Conservation (phyloP, 768 basidiomycete species). For the Macrocybe gigantea region DNA sequence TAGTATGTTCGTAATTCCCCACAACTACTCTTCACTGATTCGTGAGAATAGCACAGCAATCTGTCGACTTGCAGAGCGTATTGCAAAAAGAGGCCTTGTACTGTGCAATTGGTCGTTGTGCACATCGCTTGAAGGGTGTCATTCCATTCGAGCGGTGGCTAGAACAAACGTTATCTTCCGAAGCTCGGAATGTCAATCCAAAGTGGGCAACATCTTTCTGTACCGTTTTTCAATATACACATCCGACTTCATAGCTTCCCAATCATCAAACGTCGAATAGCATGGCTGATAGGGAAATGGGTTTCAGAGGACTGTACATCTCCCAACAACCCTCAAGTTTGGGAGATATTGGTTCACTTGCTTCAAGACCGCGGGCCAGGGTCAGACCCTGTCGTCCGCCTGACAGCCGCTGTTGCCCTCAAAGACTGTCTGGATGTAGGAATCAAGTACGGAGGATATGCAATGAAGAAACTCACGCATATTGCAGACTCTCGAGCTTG, state of each 20-base stretch:
- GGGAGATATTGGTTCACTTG: constrained; percentile 78
- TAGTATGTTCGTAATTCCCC: constrained; percentile 28
- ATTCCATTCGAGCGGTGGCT: constrained; percentile 75
- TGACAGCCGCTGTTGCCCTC: constrained; percentile 78
- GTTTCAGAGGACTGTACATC: constrained; percentile 60
- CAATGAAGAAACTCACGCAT: constrained; percentile 3
- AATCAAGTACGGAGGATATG: constrained; percentile 3
- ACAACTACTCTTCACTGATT: constrained; percentile 2
- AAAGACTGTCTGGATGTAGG: constrained; percentile 83
- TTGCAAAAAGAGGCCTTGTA: constrained; percentile 85
- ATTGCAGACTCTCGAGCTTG: constrained; percentile 57
- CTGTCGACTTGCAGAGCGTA: constrained; percentile 49
- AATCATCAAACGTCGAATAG: constrained; percentile 90
- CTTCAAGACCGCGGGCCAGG: constrained; percentile 63
- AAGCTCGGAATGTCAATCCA: constrained; percentile 54
- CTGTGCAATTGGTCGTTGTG: constrained; percentile 84
- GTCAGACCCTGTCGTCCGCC: constrained; percentile 78
- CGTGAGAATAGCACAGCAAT: constrained; percentile 31
- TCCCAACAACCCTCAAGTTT: constrained; percentile 58
- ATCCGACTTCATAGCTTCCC: constrained; percentile 53
- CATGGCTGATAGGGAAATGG: constrained; percentile 93
- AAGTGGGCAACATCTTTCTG: constrained; percentile 34
- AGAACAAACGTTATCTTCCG: constrained; percentile 46
- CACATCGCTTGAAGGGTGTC: constrained; percentile 48
- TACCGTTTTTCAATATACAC: constrained; percentile 1